Base-by-base conservation (phyloP, 2,329 filamentous ascomycete genomes). In the Hypoxylon sp. region DNA sequence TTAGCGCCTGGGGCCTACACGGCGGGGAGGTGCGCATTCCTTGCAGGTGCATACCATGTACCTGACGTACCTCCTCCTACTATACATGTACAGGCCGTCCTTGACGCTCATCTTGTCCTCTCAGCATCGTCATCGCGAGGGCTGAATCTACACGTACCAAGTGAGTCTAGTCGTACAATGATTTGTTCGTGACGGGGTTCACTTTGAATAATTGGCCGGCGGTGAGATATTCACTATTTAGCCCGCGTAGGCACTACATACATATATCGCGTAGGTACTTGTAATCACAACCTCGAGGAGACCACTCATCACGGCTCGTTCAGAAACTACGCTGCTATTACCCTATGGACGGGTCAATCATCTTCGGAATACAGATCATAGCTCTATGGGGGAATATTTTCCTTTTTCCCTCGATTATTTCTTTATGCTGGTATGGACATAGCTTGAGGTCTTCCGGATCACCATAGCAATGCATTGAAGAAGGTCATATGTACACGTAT, bases 391-490 rank as follows among this genome's bases (percentile, higher is more conserved):
- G 24, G 9, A 36, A 36, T 18, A 44, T 32, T 8, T 16, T 22
- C n/a, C 18, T 2, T 14, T 8, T 26, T 1, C 20, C 44, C 2
- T 38, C n/a, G 14, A 38, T 20, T 18, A 7, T 40, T 8, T 46
- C 18, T 24, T 42, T 16, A 36, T 18, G 12, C 8, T 12, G 4
- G 1, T 26, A 28, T 28, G n/a, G 24, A 57, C 18, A 11, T 7
- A 42, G 12, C 26, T 30, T 24, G 53, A 28, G 49, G 8, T 60
- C n/a, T 36, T 48, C 38, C 2, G 28, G 28, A 22, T 54, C 62
- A 49, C 61, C 57, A 54, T 61, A 50, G 52, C 45, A 30, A 57
- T 45, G 57, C 18, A 44, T 11, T 45, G 18, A 26, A 11, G 33
- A 53, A 57, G 32, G 52, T 26, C 54, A 53, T 36, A 33, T 33